phyloP scores from a whole-genome alignment of 805 yeast species.

The Nakazawaea pomicola region DNA sequence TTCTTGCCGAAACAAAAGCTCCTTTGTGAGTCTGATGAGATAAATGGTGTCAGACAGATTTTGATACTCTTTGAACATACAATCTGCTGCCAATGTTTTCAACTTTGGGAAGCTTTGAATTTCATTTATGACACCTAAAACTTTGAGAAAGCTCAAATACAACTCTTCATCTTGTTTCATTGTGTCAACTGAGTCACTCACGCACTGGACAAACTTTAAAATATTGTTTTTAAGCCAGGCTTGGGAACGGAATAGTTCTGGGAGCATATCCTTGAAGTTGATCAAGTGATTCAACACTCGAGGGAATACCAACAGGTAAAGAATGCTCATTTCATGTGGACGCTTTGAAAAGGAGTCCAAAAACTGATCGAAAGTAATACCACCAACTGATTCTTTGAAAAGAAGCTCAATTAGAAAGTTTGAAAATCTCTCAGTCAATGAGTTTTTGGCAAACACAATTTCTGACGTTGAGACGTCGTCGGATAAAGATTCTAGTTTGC shows the following conservation, averaged over 20 bases:
- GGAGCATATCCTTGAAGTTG: conserved; percentile 19
- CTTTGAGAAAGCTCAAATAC: neutral
- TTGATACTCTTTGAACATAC: conserved; percentile 1
- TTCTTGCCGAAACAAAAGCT: conserved; percentile 27
- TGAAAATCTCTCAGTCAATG: conserved; percentile 1
- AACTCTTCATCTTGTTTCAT: neutral
- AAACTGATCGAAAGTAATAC: neutral
- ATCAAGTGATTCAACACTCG: conserved; percentile 23
- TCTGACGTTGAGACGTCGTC: neutral
- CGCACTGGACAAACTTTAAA: conserved; percentile 16
- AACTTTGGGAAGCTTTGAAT: neutral
- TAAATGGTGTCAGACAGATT: neutral
- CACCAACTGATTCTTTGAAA: conserved; percentile 3
- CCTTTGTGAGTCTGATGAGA: conserved; percentile 13
- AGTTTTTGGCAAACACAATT: neutral
- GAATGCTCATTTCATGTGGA: neutral
- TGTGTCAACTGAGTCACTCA: neutral
- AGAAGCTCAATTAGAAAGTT: conserved; percentile 6
- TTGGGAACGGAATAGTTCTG: conserved; percentile 18
- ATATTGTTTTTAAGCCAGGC: conserved; percentile 29
- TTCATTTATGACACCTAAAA: neutral
- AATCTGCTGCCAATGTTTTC: neutral
- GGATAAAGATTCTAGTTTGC: neutral
- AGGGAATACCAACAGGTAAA: conserved; percentile 22
- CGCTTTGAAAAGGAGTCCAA: neutral